Evolutionary conservation across 1,139 yeast species (phyloP).

Genomic region (Pichia sp.): DNA sequence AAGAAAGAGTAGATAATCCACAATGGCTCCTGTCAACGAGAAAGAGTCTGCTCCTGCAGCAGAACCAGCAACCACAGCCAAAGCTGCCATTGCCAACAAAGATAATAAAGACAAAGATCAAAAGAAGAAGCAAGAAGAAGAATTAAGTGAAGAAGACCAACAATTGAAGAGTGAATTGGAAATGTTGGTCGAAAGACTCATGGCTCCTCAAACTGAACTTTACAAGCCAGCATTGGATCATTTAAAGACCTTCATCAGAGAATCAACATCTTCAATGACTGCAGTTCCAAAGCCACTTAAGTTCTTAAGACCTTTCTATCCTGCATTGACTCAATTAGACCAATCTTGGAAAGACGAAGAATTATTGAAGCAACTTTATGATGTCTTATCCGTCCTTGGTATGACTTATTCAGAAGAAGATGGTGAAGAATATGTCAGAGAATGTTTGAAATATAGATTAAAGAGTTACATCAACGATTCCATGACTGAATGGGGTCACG

Average conservation of each 20-base stretch:
- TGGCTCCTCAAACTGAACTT: slow-evolving; percentile 46
- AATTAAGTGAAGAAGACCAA: slow-evolving; percentile 91
- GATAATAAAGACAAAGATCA: slow-evolving; percentile 4
- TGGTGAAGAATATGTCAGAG: slow-evolving; percentile 55
- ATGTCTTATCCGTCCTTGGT: slow-evolving; percentile 87
- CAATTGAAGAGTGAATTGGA: slow-evolving; percentile 87
- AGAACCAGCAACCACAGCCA: neutral
- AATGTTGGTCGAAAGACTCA: slow-evolving; percentile 75
- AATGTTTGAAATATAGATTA: slow-evolving; percentile 79
- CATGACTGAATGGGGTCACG: slow-evolving; percentile 96
- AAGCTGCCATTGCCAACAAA: neutral
- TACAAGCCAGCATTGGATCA: slow-evolving; percentile 61
- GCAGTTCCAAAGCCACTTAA: slow-evolving; percentile 99
- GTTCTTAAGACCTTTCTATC: slow-evolving; percentile 87
- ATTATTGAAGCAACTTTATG: slow-evolving; percentile 60
- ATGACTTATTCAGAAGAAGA: slow-evolving; percentile 87
- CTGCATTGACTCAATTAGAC: slow-evolving; percentile 60
- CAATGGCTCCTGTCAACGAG: slow-evolving; percentile 26
- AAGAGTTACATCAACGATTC: slow-evolving; percentile 54
- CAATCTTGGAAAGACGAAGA: slow-evolving; percentile 47
- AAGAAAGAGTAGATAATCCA: neutral
- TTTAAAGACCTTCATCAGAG: slow-evolving; percentile 77
- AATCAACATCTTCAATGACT: slow-evolving; percentile 97
- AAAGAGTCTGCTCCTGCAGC: slow-evolving; percentile 13
- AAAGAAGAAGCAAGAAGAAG: slow-evolving; percentile 50